Base-by-base conservation (phyloP, 495 filamentous ascomycete species). In the Neurospora hispaniola region DNA sequence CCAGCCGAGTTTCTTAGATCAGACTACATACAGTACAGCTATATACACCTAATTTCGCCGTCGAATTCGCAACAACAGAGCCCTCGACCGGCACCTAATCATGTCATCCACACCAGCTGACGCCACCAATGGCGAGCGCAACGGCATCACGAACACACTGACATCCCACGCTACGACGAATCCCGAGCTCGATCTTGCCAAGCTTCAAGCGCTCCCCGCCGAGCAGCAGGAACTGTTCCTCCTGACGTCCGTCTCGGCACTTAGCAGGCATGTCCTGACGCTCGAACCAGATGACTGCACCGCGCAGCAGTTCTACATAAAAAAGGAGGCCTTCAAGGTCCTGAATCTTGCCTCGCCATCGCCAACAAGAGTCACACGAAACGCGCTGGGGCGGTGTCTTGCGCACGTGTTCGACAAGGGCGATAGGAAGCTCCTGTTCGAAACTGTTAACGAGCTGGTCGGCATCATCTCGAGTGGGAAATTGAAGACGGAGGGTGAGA, bases 181-280 rank as follows among this genome's bases (percentile, higher is more conserved):
- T 75, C 86, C 85, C 62, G 89, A 96, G 84, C 90, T 99, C 78
- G 94, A 99, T 79, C 80, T 97, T 75, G 80, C 88, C 70, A 97
- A 96, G 82, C 89, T 99, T 69, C 91, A 97, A 82, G 88, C 92
- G 69, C 90, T 98, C 71, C 91, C 95, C 72, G 91, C 93, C 41
- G 96, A 98, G 84, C 95, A 99, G 79, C 96, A 98, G 81, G 94
- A 97, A 76, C 89, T 98, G 27, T 94, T 94, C 80, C 87, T 99
- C 73, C 85, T 98, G 70, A 96, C 90, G 54, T 98, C 97, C 80
- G 90, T 94, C 40, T 90, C 93, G 40, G 89, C 91, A 66, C 87
- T 98, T 69, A 92, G 90, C 73, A 91, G 91, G 74, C 90, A 97
- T 85, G 92, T 95, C 42, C 89, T 90, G 69, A 81, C 82, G 23